phyloP scores from a whole-genome alignment of 371 early-diverging fungal species.

The Dinochytrium kinnereticum region DNA sequence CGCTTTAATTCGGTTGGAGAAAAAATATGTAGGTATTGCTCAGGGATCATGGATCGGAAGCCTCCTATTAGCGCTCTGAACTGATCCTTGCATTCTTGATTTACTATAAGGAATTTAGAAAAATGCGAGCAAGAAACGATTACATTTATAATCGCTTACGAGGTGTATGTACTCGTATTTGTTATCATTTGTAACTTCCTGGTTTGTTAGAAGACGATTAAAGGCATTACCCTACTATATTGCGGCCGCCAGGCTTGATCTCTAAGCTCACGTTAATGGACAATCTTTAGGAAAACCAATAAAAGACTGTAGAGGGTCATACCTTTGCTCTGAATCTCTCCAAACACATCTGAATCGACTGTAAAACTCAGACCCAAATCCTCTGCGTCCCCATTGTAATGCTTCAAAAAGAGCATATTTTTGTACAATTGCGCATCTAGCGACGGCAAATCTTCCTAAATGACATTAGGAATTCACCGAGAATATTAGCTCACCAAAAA shows the following conservation, averaged over 20 bases:
- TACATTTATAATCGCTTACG: conserved; percentile 35
- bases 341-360: conserved; percentile 34
- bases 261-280: no score
- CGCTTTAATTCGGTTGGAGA: conserved; percentile 85
- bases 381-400: conserved; percentile 73
- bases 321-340: background rate
- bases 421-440: conserved; percentile 87
- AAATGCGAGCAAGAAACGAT: background rate
- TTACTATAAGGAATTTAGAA: conserved; percentile 23
- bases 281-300: no score
- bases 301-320: no score
- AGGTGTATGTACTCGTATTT: conserved; percentile 56
- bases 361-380: conserved; percentile 84
- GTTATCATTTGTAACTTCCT: conserved; percentile 72
- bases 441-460: conserved; percentile 81
- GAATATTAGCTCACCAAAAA: conserved; percentile 50
- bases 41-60: conserved; percentile 47
- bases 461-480: conserved; percentile 44
- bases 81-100: conserved; percentile 49
- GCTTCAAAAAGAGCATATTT: conserved; percentile 80
- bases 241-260: conserved; percentile 37
- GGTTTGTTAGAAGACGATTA: background rate
- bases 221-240: conserved; percentile 9
- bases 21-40: conserved; percentile 60
- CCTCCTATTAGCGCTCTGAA: conserved; percentile 44